Percentiles rank a stretch among this genome's conserved stretches.
Evolutionary conservation across 176 grass and related monocot genomes (phyloP).

Genomic region (Oryza coarctata): DNA sequence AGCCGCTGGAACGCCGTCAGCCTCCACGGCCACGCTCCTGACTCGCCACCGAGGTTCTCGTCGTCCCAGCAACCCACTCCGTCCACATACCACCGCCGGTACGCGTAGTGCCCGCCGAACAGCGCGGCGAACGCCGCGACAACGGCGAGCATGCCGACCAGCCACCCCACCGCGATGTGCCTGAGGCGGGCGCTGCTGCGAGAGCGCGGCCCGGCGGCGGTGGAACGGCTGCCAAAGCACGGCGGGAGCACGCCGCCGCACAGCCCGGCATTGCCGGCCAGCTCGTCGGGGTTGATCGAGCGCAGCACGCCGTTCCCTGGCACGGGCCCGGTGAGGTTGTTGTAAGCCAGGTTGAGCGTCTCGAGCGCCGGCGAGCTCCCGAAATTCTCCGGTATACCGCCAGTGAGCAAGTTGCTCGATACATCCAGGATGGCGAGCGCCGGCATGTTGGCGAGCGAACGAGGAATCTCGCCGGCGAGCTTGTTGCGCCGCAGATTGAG

Average conservation of each 20-base stretch:
- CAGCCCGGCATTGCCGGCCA: slow-evolving; percentile 72
- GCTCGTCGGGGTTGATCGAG: slow-evolving; percentile 78
- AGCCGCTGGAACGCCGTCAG: slow-evolving; percentile 86
- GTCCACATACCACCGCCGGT: slow-evolving; percentile 61
- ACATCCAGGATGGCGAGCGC: slow-evolving; percentile 85
- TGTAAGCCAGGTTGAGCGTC: slow-evolving; percentile 82
- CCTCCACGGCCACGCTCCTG: slow-evolving; percentile 65
- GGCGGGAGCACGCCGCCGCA: slow-evolving; percentile 79
- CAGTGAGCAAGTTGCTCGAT: slow-evolving; percentile 72
- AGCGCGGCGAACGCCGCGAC: slow-evolving; percentile 37
- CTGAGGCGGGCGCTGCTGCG: slow-evolving; percentile 41
- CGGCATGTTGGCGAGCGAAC: slow-evolving; percentile 75
- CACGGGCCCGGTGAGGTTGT: slow-evolving; percentile 69
- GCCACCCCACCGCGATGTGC: slow-evolving; percentile 57
- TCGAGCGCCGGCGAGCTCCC: slow-evolving; percentile 90
- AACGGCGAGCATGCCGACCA: slow-evolving; percentile 49
- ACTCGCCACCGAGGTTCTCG: slow-evolving; percentile 16
- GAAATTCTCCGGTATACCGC: slow-evolving; percentile 83
- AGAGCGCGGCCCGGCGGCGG: slow-evolving; percentile 11
- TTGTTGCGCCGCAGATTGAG: slow-evolving; percentile 64
- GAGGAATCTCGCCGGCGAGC: slow-evolving; percentile 66
- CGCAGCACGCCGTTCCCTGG: slow-evolving; percentile 77
- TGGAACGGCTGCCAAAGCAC: slow-evolving; percentile 37
- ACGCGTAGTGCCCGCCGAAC: slow-evolving; percentile 53
- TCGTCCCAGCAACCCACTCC: slow-evolving; percentile 46